Evolutionary conservation across 495 filamentous ascomycete species (phyloP), one percentile per base, ranked within the genome.

Genomic region (Wilcoxina mikolae): DNA sequence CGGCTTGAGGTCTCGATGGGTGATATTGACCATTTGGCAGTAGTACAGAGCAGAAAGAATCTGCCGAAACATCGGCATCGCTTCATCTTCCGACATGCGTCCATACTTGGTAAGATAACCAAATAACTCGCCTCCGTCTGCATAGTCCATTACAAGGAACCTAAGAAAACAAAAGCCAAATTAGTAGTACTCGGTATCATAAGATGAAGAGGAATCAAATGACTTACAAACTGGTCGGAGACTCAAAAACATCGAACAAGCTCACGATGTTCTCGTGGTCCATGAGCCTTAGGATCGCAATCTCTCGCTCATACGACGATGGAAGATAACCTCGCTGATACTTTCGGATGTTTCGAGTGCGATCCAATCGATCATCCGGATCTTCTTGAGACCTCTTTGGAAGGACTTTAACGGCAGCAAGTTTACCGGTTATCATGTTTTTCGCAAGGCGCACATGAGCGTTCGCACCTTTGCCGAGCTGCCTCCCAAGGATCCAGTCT

Each of bases 161-260:
- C 90, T 96, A 58, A 25, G n/a, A n/a, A 47, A 9, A 49, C 12
- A 28, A 12, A 57, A 11, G 38, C 45, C n/a, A n/a, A n/a, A n/a
- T n/a, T n/a, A n/a, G n/a, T 20, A 47, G 28, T 49, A 45, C 15
- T 23, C 25, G 17, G 22, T 47, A 4, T 9, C 18, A 48, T 56
- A 28, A 41, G 25, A 11, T n/a, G 51, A 55, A 38, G 44, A 46
- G 45, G 46, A 29, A 26, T 48, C 31, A 24, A 3, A 12, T 11
- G 26, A 75, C 84, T 71, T 73, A 98, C 88, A 98, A 78, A 66
- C 96, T 87, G 43, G 83, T 80, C 15, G 83, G 74, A 61, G 94
- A 95, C 72, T 96, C 93, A 90, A 90, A 99, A 15, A 96, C 84
- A 69, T 96, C 93, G 62, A 85, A 85, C 7, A 99, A 69, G 54